Evolutionary conservation across 116 monocot species (phyloP).

Genomic region (Zostera marina): DNA sequence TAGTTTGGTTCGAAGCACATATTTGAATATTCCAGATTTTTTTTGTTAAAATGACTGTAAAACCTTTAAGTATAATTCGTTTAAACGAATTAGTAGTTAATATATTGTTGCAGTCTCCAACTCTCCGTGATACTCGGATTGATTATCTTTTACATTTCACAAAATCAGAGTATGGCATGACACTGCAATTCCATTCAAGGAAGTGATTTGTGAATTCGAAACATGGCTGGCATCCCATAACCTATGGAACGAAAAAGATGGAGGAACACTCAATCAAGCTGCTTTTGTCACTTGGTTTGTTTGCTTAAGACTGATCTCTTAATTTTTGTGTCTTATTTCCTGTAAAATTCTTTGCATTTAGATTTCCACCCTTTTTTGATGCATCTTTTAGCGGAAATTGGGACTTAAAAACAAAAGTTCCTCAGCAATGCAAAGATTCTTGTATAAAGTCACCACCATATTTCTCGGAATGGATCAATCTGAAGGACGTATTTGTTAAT

Average conservation of each 20-base stretch:
- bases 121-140: background rate
- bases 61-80: no score
- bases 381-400: conserved; percentile 64
- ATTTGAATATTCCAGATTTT: no score
- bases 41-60: no score
- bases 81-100: no score
- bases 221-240: conserved; percentile 48
- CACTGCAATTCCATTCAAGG: conserved; percentile 70
- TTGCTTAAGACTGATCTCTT: background rate
- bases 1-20: no score
- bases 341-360: background rate
- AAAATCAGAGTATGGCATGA: conserved; percentile 88
- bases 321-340: background rate
- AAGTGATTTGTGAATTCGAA: conserved; percentile 69
- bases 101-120: background rate
- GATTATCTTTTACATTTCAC: background rate
- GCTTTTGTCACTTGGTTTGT: conserved; percentile 93
- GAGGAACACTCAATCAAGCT: conserved; percentile 49
- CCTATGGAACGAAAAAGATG: conserved; percentile 41
- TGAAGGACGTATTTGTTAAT: conserved; percentile 90
- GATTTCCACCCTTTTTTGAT: background rate
- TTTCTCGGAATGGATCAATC: conserved; percentile 95
- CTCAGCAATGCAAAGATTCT: conserved; percentile 69
- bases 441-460: conserved; percentile 49
- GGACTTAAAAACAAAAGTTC: conserved; percentile 95